Percentiles rank a stretch among this genome's conserved stretches.
These are phyloP conservation scores for Epichloe bromicola DNA, from an alignment of 2,329 filamentous ascomycete species.

Conservation along the genomic window DNA sequence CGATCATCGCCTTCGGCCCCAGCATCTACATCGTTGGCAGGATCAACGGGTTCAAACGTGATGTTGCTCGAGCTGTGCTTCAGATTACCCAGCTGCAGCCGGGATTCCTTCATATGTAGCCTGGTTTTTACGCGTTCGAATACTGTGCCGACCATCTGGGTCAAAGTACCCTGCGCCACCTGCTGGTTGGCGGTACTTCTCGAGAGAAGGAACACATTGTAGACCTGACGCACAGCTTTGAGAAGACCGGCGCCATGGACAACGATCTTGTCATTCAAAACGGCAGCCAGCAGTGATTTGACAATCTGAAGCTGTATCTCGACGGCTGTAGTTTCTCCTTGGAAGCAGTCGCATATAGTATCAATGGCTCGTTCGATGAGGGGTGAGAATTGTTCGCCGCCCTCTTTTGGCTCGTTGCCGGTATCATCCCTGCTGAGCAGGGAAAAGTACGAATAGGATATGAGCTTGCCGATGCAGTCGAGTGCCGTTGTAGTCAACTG, in stretches of 20 bases:
- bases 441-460: slow-evolving; percentile 97
- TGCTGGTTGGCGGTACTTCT: slow-evolving; percentile 92
- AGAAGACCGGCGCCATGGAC: slow-evolving; percentile 92
- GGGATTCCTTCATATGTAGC: slow-evolving; percentile 74
- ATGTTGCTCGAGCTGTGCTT: slow-evolving; percentile 39
- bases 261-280: slow-evolving; percentile 96
- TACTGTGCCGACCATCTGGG: slow-evolving; percentile 97
- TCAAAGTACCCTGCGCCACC: slow-evolving; percentile 89
- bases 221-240: slow-evolving; percentile 94
- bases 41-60: slow-evolving; percentile 35
- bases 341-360: slow-evolving; percentile 98
- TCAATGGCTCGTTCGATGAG: slow-evolving; percentile 96
- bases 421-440: slow-evolving; percentile 41
- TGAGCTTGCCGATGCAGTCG: slow-evolving; percentile 97
- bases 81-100: slow-evolving; percentile 43
- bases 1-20: slow-evolving; percentile 25
- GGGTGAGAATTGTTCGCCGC: slow-evolving; percentile 38
- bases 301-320: slow-evolving; percentile 97
- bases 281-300: slow-evolving; percentile 88
- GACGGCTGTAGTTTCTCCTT: slow-evolving; percentile 82
- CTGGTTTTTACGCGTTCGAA: slow-evolving; percentile 88
- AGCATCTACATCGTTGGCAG: slow-evolving; percentile 23
- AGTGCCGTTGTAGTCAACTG: slow-evolving; percentile 79
- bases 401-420: slow-evolving; percentile 21
- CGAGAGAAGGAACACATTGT: slow-evolving; percentile 96